A percentile compares a stretch with the other conserved stretches of the same genome.
phyloP scores from a whole-genome alignment of 345 rosid species.

The Gossypium anomalum region DNA sequence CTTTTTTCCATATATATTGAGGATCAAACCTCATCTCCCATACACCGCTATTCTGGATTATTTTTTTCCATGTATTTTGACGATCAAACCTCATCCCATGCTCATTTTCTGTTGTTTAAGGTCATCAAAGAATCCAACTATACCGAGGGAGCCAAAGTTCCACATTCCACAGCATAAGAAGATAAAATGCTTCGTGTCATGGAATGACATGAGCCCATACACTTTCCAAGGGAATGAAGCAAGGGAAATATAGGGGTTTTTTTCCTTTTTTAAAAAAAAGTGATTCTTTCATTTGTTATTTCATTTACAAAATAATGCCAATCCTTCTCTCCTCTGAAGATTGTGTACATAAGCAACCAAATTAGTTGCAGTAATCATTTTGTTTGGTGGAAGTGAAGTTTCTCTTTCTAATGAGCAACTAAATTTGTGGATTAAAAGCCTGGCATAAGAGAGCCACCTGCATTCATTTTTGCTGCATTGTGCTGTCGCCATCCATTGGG shows the following conservation, averaged over 20 bases:
- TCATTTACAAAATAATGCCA: background rate
- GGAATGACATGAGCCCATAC: slow-evolving; percentile 44
- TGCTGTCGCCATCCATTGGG: too few relatives aligned
- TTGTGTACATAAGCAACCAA: slow-evolving; percentile 41
- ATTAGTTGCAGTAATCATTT: slow-evolving; percentile 32
- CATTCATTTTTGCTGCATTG: too few relatives aligned
- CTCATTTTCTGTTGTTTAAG: background rate
- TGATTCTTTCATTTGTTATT: background rate
- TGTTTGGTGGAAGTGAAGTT: background rate
- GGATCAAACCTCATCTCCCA: too few relatives aligned
- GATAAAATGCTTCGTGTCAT: slow-evolving; percentile 66
- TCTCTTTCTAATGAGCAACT: background rate
- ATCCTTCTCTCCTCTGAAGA: background rate
- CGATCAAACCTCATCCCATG: too few relatives aligned
- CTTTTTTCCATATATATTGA: too few relatives aligned
- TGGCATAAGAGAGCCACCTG: background rate
- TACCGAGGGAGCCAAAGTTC: slow-evolving; percentile 82
- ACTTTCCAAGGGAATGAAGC: slow-evolving; percentile 20
- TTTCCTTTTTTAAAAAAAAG: background rate
- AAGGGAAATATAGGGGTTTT: background rate
- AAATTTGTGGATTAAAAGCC: background rate
- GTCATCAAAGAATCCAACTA: slow-evolving; percentile 72
- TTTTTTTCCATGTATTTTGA: too few relatives aligned
- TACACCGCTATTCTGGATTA: too few relatives aligned
- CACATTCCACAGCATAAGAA: slow-evolving; percentile 79